Evolutionary conservation across 495 filamentous ascomycete genomes (phyloP).

Genomic region (Monascus purpureus): DNA sequence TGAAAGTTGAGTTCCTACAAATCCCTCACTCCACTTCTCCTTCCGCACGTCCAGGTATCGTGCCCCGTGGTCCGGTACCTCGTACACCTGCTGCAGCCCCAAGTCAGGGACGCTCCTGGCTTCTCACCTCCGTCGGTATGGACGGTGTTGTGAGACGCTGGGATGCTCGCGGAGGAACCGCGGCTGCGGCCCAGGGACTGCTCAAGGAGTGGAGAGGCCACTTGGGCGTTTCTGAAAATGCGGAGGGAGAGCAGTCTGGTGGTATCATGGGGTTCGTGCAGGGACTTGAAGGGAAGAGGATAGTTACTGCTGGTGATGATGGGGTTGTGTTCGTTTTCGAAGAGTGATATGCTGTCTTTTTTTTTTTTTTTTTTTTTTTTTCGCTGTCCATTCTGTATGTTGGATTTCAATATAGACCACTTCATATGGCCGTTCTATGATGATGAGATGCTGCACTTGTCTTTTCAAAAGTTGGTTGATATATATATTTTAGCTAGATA

Average conservation of each 20-base stretch:
- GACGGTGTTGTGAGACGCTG: slow-evolving; percentile 79
- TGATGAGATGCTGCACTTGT: too few species aligned
- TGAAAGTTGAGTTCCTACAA: slow-evolving; percentile 80
- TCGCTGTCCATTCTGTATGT: slow-evolving; percentile 5
- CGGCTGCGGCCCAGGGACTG: slow-evolving; percentile 45
- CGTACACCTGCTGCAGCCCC: slow-evolving; percentile 5
- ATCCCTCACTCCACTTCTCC: slow-evolving; percentile 13
- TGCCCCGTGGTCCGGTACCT: slow-evolving; percentile 9
- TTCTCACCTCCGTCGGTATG: slow-evolving; percentile 70
- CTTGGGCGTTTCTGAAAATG: slow-evolving; percentile 59
- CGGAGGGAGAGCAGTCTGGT: slow-evolving; percentile 41
- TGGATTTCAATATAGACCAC: too few species aligned
- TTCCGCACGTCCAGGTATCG: slow-evolving; percentile 11
- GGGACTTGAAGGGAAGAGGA: slow-evolving; percentile 45
- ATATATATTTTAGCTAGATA: too few species aligned
- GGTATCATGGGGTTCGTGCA: slow-evolving; percentile 86
- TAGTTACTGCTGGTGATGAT: slow-evolving; percentile 87
- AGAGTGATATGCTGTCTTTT: slow-evolving; percentile 9
- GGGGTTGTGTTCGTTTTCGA: slow-evolving; percentile 58
- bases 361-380: slow-evolving; percentile 4
- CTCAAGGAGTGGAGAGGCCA: slow-evolving; percentile 75
- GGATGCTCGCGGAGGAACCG: slow-evolving; percentile 72
- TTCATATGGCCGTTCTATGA: too few species aligned
- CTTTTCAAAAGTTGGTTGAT: too few species aligned
- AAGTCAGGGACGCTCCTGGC: slow-evolving; percentile 32